phyloP scores from a whole-genome alignment of 768 basidiomycete genomes.

The Kwoniella mangroviensis region DNA sequence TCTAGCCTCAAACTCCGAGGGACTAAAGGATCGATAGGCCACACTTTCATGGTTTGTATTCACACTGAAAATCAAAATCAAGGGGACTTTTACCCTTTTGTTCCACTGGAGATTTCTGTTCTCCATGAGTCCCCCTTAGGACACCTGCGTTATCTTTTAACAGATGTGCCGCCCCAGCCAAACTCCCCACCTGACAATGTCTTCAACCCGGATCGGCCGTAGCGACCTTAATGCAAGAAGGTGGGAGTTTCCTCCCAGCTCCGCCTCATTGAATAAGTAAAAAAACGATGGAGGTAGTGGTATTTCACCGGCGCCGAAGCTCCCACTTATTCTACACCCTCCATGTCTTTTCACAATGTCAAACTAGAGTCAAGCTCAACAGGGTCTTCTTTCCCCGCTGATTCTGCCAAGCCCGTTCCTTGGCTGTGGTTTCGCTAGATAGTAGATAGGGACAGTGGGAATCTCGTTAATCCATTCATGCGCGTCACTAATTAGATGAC shows the following conservation, averaged over 20 bases:
- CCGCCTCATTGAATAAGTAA: constrained; percentile 78
- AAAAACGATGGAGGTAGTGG: constrained; percentile 80
- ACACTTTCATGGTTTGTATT: constrained; percentile 82
- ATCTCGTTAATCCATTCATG: constrained; percentile 47
- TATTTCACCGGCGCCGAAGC: constrained; percentile 78
- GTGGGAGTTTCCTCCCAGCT: constrained; percentile 62
- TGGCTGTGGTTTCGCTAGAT: constrained; percentile 63
- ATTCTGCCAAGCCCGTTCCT: constrained; percentile 68
- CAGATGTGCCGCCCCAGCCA: constrained; percentile 76
- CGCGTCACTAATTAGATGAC: constrained; percentile 48
- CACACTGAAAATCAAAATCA: constrained; percentile 81
- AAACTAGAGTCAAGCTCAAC: constrained; percentile 86
- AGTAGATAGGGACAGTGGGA: constrained; percentile 60
- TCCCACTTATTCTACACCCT: constrained; percentile 82
- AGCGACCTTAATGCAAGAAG: constrained; percentile 62
- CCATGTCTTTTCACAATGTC: constrained; percentile 82
- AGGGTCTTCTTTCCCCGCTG: constrained; percentile 76
- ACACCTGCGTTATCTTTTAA: constrained; percentile 80
- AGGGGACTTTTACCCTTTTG: constrained; percentile 80
- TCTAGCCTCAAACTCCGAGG: constrained; percentile 78
- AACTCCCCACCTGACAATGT: constrained; percentile 82
- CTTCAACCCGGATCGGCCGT: constrained; percentile 68
- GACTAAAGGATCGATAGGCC: constrained; percentile 83
- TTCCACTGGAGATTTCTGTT: constrained; percentile 80
- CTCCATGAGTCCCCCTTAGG: constrained; percentile 76